Evolutionary conservation across 192 early-diverging fungal species (phyloP), one percentile per base, ranked within the genome.

Genomic region (Coemansia umbellata): DNA sequence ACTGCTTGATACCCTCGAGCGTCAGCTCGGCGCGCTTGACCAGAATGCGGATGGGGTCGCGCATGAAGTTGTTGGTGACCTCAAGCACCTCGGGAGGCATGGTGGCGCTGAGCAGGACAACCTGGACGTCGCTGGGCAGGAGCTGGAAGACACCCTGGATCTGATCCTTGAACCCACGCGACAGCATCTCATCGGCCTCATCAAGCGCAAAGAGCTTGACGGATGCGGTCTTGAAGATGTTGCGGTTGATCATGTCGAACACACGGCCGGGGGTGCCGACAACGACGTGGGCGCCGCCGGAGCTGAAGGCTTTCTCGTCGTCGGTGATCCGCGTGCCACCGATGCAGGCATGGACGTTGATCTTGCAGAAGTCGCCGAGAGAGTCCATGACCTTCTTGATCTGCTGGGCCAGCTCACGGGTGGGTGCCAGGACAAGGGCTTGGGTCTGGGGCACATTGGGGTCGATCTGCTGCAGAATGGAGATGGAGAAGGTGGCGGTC

Each of bases 401-500:
- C 79, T 99, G 97, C 65, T 85, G 86, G n/a, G 97, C 97, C 70
- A 97, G 80, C 81, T 99, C 97, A 52, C 95, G 90, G 47, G 97
- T 98, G 31, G 97, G 94, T 58, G 94, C 90, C 49, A 99, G 87
- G 55, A 99, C 88, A 23, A 99, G 84, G 26, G 97, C 95, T 77
- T 99, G 97, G 66, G 83, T 87, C 77, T 92, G 80, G 50, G 81
- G 81, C 51, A 87, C 63, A 37, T 68, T 63, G 42, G 82, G 74
- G 74, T 97, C 91, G 49, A 99, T 80, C 56, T 86, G 87, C 72
- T 99, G 95, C 52, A 99, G 88, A 64, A 95, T 92, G 42, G 94
- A 94, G 73, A 99, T 97, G 60, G 94, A 97, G 88, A 98, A 99
- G 54, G 97, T 99, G 61, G 95, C 95, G 53, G 94, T 98, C 82